Conservation (phyloP, 208 protist species). For the Blechomonas ayalai region DNA sequence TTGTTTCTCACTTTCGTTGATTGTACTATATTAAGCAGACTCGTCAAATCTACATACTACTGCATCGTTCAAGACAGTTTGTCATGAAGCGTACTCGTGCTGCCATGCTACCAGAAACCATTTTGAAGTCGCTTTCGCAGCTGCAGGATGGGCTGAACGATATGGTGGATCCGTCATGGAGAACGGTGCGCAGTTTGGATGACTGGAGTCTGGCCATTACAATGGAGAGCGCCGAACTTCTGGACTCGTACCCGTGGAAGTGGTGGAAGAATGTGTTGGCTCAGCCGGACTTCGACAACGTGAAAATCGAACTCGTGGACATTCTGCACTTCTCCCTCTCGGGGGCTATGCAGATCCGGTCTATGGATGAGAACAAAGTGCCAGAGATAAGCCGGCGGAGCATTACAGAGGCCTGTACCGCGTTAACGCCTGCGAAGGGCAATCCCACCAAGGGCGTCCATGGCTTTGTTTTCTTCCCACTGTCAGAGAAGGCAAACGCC, state of each 20-base stretch:
- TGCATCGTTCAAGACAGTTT: no score
- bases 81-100: constrained; percentile 46
- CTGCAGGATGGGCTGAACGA: constrained; percentile 84
- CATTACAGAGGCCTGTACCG: constrained; percentile 16
- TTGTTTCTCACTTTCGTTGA: no score
- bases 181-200: constrained; percentile 45
- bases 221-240: constrained; percentile 81
- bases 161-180: constrained; percentile 71
- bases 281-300: constrained; percentile 67
- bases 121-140: constrained; percentile 51
- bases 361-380: constrained; percentile 11
- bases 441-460: constrained; percentile 17
- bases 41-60: no score
- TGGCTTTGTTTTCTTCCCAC: constrained; percentile 57
- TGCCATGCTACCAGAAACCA: constrained; percentile 17
- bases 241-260: constrained; percentile 92
- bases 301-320: constrained; percentile 88
- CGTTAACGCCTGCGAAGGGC: constrained; percentile 6
- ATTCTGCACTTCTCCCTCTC: constrained; percentile 90
- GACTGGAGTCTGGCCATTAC: constrained; percentile 88
- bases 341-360: constrained; percentile 64
- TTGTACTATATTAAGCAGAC: no score
- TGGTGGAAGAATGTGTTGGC: constrained; percentile 90
- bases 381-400: constrained; percentile 12
- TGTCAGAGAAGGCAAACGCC: constrained; percentile 60